A percentile compares a stretch with the other conserved stretches of the same genome.
Evolutionary conservation across 768 basidiomycete genomes (phyloP).

Genomic region (Collybiopsis luxurians): DNA sequence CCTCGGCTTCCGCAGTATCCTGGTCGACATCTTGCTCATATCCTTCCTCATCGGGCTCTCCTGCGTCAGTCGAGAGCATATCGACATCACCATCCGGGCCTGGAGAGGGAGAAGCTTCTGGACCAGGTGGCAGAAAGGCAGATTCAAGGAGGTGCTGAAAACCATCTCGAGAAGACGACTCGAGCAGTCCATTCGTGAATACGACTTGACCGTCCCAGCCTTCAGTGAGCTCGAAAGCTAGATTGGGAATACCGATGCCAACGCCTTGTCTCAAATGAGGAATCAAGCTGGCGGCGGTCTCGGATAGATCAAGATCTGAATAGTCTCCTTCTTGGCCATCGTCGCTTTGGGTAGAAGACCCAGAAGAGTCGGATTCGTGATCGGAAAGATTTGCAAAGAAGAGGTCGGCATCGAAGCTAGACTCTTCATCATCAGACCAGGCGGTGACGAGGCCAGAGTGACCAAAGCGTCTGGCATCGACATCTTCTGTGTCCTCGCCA

Average conservation of each 20-base stretch:
- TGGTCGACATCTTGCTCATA: constrained; percentile 42
- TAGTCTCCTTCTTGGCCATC: constrained; percentile 48
- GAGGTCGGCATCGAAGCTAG: constrained; percentile 77
- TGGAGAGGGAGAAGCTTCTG: constrained; percentile 40
- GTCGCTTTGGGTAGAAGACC: constrained; percentile 21
- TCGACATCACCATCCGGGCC: constrained; percentile 52
- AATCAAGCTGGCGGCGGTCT: constrained; percentile 24
- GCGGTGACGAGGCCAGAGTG: constrained; percentile 70
- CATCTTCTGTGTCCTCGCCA: constrained; percentile 46
- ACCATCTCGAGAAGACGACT: constrained; percentile 16
- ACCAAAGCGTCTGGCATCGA: constrained; percentile 25
- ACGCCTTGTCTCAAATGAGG: constrained; percentile 27
- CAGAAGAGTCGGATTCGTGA: constrained; percentile 28
- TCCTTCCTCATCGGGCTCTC: constrained; percentile 37
- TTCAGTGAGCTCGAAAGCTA: constrained; percentile 66
- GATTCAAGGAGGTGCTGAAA: not conserved
- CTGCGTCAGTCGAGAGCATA: constrained; percentile 27
- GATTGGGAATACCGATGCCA: constrained; percentile 36
- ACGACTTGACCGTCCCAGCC: constrained; percentile 76
- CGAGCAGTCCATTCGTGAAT: constrained; percentile 61
- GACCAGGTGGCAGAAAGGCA: not conserved
- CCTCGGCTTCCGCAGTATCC: constrained; percentile 36
- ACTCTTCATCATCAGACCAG: constrained; percentile 78
- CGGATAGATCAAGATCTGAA: constrained; percentile 31
- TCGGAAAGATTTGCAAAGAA: constrained; percentile 81